Evolutionary conservation across 345 rosid genomes (phyloP), one percentile per base, ranked within the genome.

Genomic region (Durio zibethinus): DNA sequence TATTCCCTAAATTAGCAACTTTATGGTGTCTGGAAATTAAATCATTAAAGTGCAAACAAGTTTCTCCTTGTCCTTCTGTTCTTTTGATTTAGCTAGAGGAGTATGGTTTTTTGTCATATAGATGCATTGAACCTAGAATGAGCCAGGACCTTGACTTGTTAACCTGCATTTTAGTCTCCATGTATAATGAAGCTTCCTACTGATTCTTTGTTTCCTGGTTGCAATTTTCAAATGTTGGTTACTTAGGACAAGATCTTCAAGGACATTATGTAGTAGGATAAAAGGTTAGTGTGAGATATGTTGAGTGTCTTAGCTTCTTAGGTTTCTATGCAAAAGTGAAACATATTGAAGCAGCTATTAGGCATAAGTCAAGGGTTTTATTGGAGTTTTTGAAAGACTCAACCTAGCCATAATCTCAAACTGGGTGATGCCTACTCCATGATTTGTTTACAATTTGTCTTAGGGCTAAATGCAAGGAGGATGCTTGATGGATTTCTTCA

Each of bases 271-370:
- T n/a, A 0, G 16, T 25, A 48, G 59, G 59, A 29, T 47, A 7
- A 47, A n/a, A 69, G 9, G 16, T 15, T 45, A 7, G 73, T 45
- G 10, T 3, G 38, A 25, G 27, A 70, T 48, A 70, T 29, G 15
- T 27, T 16, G 74, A 48, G 15, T 71, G 14, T 71, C 42, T 71
- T 68, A 43, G 54, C 73, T 68, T 68, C 50, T 67, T 61, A 61
- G 38, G 40, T 18, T 31, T 61, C n/a, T 5, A 27, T 27, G 42
- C 18, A 10, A 50, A 50, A 71, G 16, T 29, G 27, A 50, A 70
- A 48, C 18, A 27, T 69, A 7, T 47, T 47, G 57, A 29, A 29
- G 5, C 74, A 29, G 60, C 43, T 71, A 71, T 10, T 9, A 31
- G 25, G 43, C 42, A 4, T 27, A 38, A 27, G 36, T 60, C 15